Evolutionary conservation across 768 basidiomycete species (phyloP).

Genomic region (Boletales sp.): DNA sequence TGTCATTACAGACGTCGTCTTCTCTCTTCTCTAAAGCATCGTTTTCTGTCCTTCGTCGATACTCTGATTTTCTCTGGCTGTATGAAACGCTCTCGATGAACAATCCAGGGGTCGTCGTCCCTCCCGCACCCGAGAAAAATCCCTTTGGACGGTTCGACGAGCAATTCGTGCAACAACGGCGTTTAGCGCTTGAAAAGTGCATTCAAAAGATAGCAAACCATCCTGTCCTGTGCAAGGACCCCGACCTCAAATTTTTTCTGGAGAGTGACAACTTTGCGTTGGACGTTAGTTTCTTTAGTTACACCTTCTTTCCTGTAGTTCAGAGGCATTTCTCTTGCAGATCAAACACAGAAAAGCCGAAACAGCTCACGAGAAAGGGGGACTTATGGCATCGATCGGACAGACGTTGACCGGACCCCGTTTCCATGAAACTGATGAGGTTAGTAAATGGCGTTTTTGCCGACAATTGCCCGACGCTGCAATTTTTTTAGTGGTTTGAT

Average conservation of each 20-base stretch:
- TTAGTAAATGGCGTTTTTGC: constrained; percentile 23
- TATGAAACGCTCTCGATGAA: constrained; percentile 84
- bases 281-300: constrained; percentile 57
- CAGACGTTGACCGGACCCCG: constrained; percentile 74
- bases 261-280: constrained; percentile 90
- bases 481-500: constrained; percentile 79
- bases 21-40: constrained; percentile 76
- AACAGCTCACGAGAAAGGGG: constrained; percentile 71
- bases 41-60: constrained; percentile 94
- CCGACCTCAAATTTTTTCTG: constrained; percentile 85
- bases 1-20: constrained; percentile 66
- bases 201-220: constrained; percentile 92
- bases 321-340: constrained; percentile 35
- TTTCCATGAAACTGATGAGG: constrained; percentile 88
- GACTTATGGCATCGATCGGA: constrained; percentile 81
- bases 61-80: constrained; percentile 97
- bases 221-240: constrained; percentile 83
- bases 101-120: constrained; percentile 96
- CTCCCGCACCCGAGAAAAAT: constrained; percentile 95
- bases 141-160: constrained; percentile 91
- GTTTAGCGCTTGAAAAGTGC: constrained; percentile 82
- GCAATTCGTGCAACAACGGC: constrained; percentile 83
- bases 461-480: background rate
- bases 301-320: background rate
- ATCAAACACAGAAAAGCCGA: constrained; percentile 87